phyloP scores from a whole-genome alignment of 169 alveolate genomes.

The Cryptosporidium tyzzeri region DNA sequence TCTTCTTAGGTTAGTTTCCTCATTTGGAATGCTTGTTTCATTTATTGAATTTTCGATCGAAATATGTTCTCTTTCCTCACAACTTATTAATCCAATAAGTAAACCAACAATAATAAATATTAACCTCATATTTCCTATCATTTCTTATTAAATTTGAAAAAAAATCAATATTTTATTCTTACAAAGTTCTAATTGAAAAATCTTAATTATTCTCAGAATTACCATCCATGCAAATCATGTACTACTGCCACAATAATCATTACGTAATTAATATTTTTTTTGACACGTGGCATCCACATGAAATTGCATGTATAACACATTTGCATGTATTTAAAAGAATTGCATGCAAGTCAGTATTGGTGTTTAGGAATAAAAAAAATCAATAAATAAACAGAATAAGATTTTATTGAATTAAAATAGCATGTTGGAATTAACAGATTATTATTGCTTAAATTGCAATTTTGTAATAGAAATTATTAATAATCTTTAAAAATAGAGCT shows the following conservation, averaged over 20 bases:
- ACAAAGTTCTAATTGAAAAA: not conserved
- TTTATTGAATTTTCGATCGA: not conserved
- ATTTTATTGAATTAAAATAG: not conserved
- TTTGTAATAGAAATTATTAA: not conserved
- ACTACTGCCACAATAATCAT: not conserved
- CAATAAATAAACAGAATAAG: not conserved
- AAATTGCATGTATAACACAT: conserved; percentile 6
- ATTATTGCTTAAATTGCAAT: not conserved
- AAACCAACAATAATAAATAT: conserved; percentile 9
- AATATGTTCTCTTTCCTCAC: conserved; percentile 29
- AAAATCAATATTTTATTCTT: conserved; percentile 1
- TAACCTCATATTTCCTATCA: conserved; percentile 12
- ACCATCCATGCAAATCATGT: not conserved
- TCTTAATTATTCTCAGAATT: not conserved
- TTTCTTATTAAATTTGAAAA: conserved; percentile 8
- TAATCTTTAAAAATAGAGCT: not conserved
- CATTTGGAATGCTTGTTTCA: not conserved
- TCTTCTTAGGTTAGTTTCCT: conserved; percentile 20
- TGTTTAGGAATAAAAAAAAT: not conserved
- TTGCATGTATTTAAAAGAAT: conserved; percentile 2
- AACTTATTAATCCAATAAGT: conserved; percentile 13
- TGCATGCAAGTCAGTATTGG: not conserved
- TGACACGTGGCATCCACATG: conserved; percentile 70
- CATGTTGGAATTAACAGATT: not conserved
- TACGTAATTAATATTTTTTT: conserved; percentile 19